Evolutionary conservation across 2,329 filamentous ascomycete species (phyloP).

Genomic region (Fusarium chaquense): DNA sequence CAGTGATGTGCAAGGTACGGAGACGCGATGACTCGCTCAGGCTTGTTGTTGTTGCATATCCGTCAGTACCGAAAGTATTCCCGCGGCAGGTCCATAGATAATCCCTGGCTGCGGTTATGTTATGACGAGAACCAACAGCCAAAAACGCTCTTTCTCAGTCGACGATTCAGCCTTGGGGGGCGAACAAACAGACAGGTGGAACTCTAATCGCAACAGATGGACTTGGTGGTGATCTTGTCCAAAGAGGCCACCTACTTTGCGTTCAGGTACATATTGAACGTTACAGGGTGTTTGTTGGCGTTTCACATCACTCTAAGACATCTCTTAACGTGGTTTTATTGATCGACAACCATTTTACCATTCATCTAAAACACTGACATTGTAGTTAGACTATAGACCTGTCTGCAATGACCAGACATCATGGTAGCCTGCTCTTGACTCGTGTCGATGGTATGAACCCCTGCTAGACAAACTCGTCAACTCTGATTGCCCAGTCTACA

Average conservation of each 20-base stretch:
- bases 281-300: constrained; percentile 18
- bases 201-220: constrained; percentile 21
- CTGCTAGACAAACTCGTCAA: constrained; percentile 7
- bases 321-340: neutral
- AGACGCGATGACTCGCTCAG: constrained; percentile 25
- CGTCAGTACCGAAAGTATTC: constrained; percentile 7
- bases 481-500: constrained; percentile 6
- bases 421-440: constrained; percentile 25
- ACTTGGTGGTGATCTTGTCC: constrained; percentile 22
- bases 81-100: neutral
- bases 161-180: constrained; percentile 34
- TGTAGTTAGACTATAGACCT: neutral
- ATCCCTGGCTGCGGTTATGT: constrained; percentile 31
- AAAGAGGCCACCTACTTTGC: constrained; percentile 7
- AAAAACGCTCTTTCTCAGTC: neutral
- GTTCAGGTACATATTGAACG: neutral
- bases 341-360: constrained; percentile 7
- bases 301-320: constrained; percentile 11
- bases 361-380: constrained; percentile 2
- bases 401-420: neutral
- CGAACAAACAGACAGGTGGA: constrained; percentile 27
- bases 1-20: neutral
- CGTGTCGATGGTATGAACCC: constrained; percentile 21
- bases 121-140: constrained; percentile 29
- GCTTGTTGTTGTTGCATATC: neutral